phyloP scores from a whole-genome alignment of 768 basidiomycete species.

The Jaapia argillacea region DNA sequence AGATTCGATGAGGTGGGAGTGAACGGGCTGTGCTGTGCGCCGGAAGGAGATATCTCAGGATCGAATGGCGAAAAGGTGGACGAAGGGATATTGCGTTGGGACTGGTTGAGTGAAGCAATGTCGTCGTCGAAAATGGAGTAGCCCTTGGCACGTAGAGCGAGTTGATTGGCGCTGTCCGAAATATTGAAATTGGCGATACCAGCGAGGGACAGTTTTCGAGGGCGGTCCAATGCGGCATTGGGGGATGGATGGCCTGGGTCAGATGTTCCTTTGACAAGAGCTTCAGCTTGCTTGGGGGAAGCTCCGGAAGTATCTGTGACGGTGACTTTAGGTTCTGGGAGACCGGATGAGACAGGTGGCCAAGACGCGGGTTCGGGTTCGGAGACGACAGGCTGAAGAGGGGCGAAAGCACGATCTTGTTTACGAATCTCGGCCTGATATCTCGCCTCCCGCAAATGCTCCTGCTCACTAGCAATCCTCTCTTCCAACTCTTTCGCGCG shows the following conservation, averaged over 20 bases:
- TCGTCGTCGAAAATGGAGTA: slow-evolving; percentile 33
- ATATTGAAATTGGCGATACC: slow-evolving; percentile 15
- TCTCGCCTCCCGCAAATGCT: slow-evolving; percentile 44
- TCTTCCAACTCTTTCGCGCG: slow-evolving; percentile 71
- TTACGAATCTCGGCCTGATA: slow-evolving; percentile 44
- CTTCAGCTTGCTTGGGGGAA: neutral
- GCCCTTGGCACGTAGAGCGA: slow-evolving; percentile 23
- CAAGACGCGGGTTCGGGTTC: slow-evolving; percentile 8
- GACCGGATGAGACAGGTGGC: slow-evolving; percentile 7
- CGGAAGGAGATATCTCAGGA: slow-evolving; percentile 25
- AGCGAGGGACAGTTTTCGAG: slow-evolving; percentile 14
- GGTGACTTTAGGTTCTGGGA: neutral
- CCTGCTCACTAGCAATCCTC: slow-evolving; percentile 51
- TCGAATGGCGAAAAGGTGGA: slow-evolving; percentile 45
- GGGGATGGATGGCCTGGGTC: neutral
- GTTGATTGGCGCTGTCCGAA: slow-evolving; percentile 6
- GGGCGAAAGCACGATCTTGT: slow-evolving; percentile 29
- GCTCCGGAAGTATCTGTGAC: neutral
- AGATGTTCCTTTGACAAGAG: neutral
- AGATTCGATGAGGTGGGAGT: slow-evolving; percentile 37
- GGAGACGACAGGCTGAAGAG: slow-evolving; percentile 16
- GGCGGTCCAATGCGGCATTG: slow-evolving; percentile 3
- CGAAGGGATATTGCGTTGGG: slow-evolving; percentile 7
- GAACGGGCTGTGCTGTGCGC: slow-evolving; percentile 16
- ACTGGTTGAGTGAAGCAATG: slow-evolving; percentile 20